phyloP scores from a whole-genome alignment of 1,284 basidiomycete species.

The Thelephora terrestris region DNA sequence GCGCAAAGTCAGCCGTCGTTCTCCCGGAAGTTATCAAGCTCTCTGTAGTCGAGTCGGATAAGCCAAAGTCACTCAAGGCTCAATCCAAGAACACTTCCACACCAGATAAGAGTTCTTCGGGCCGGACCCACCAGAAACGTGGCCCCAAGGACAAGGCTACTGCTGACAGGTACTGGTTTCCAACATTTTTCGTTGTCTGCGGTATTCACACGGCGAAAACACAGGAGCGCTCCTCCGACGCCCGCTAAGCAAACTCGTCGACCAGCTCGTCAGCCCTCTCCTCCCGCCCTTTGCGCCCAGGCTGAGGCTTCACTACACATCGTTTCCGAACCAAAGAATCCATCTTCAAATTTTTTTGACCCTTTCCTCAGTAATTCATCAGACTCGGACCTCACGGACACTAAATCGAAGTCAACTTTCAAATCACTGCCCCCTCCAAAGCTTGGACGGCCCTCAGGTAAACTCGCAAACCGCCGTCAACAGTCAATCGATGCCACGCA shows the following conservation, averaged over 20 bases:
- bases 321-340: conserved; percentile 9
- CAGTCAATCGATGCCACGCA: conserved; percentile 20
- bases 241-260: conserved; percentile 33
- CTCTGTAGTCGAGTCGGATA: conserved; percentile 11
- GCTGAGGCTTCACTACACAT: conserved; percentile 37
- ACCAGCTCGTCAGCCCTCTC: conserved; percentile 46
- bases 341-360: conserved; percentile 31
- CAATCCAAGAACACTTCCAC: conserved; percentile 11
- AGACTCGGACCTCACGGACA: conserved; percentile 15
- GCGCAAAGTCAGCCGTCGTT: conserved; percentile 18
- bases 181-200: not conserved
- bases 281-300: conserved; percentile 47
- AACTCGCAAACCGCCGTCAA: conserved; percentile 45
- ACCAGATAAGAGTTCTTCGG: conserved; percentile 22
- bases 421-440: conserved; percentile 25
- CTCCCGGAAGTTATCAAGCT: conserved; percentile 19
- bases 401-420: conserved; percentile 15
- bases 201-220: not conserved
- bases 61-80: conserved; percentile 15
- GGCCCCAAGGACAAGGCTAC: conserved; percentile 21
- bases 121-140: conserved; percentile 23
- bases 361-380: conserved; percentile 40
- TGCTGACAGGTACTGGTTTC: conserved; percentile 20
- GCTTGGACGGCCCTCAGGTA: conserved; percentile 39
- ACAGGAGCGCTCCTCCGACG: conserved; percentile 38